phyloP scores from a whole-genome alignment of 75 land plant genomes.

The Adiantum capillusveneris region DNA sequence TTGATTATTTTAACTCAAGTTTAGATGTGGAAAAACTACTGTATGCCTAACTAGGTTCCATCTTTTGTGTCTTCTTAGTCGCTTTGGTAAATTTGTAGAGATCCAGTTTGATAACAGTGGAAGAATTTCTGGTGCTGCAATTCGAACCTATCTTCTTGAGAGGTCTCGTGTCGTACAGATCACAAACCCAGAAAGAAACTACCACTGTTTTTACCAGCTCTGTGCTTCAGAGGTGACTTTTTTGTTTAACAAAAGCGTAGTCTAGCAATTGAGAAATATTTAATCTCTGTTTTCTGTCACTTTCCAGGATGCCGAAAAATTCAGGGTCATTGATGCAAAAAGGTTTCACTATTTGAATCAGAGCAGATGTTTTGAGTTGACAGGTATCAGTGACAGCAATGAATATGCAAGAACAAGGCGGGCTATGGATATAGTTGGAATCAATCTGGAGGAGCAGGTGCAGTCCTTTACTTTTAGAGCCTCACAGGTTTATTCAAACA shows the following conservation, averaged over 20 bases:
- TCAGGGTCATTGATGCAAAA: slow-evolving; percentile 67
- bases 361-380: slow-evolving; percentile 68
- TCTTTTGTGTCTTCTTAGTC: slow-evolving; percentile 39
- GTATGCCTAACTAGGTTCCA: too few species aligned
- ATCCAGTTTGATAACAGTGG: slow-evolving; percentile 82
- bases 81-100: slow-evolving; percentile 96
- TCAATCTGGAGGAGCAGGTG: slow-evolving; percentile 85
- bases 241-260: neutral
- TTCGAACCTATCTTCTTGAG: slow-evolving; percentile 87
- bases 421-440: slow-evolving; percentile 96
- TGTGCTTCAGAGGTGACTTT: slow-evolving; percentile 54
- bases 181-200: slow-evolving; percentile 87
- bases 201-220: slow-evolving; percentile 91
- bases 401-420: slow-evolving; percentile 83
- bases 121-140: slow-evolving; percentile 89
- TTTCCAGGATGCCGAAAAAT: slow-evolving; percentile 67
- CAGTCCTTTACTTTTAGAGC: too few species aligned
- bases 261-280: slow-evolving; percentile 1
- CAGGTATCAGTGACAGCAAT: slow-evolving; percentile 63
- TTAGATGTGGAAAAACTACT: too few species aligned
- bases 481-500: neutral
- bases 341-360: slow-evolving; percentile 85
- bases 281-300: neutral
- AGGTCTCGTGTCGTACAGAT: slow-evolving; percentile 94
- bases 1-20: too few species aligned